Evolutionary conservation across 768 basidiomycete genomes (phyloP).

Genomic region (Lepiota brunneoincarnata): DNA sequence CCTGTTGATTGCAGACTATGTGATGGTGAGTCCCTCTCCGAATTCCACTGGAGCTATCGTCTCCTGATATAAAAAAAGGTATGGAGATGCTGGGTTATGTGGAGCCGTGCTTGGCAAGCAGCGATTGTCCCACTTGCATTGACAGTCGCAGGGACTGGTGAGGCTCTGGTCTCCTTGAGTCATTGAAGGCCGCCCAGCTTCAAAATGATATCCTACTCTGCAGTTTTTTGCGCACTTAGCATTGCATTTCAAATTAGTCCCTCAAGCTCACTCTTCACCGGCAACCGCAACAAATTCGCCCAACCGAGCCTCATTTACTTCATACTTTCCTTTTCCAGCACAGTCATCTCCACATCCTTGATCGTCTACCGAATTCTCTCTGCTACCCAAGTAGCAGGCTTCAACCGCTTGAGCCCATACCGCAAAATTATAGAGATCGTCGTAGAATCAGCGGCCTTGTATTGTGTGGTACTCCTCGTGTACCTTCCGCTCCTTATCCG

Average conservation of each 20-base stretch:
- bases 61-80: background rate
- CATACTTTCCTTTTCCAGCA: slow-evolving; percentile 5
- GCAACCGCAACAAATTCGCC: slow-evolving; percentile 3
- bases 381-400: background rate
- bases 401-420: background rate
- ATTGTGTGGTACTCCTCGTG: background rate
- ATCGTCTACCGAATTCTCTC: slow-evolving; percentile 2
- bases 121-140: background rate
- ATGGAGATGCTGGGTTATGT: background rate
- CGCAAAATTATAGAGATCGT: slow-evolving; percentile 5
- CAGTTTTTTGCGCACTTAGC: slow-evolving; percentile 1
- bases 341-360: slow-evolving; percentile 1
- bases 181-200: background rate
- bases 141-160: background rate
- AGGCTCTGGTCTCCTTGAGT: background rate
- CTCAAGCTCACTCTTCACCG: background rate
- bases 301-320: slow-evolving; percentile 1
- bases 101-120: background rate
- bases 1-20: background rate
- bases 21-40: background rate
- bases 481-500: slow-evolving; percentile 5
- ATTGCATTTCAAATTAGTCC: slow-evolving; percentile 1
- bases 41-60: background rate
- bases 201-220: background rate
- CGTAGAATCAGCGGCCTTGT: slow-evolving; percentile 6